Evolutionary conservation across 495 filamentous ascomycete genomes (phyloP), one percentile per base, ranked within the genome.

Genomic region (Sporormia fimetaria): DNA sequence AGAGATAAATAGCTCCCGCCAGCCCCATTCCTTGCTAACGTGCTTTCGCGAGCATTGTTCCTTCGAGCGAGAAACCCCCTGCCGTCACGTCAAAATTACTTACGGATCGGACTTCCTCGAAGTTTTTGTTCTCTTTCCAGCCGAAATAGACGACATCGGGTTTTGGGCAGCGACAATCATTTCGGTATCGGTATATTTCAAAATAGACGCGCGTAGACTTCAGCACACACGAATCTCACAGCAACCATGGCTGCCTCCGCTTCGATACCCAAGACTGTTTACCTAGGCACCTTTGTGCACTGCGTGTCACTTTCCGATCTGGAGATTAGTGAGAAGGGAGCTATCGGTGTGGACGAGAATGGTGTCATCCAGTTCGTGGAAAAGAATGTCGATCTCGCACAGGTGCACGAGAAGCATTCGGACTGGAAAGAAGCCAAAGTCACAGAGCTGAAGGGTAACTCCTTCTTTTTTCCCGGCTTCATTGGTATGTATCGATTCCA

Each of bases 401-500:
- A 52, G 2, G 64, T 60, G 11, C 54, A 68, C 6, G 44, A 61
- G 14, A 61, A 66, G 33, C 67, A 65, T 6, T 66, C 79, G 10
- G 62, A 60, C 4, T 75, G 47, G 63, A 57, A 49, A 49, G 61
- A 37, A 42, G 63, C 31, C 47, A 52, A 52, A 61, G 64, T 57
- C 5, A 49, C 66, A 2, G 32, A 40, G 15, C 45, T 58, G 12
- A 32, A 37, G 21, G 53, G 42, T 4, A 33, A 55, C 50, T 66
- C 66, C 41, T 95, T 94, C 61, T 94, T 88, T 65, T 94, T 95
- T 52, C 88, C 88, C 0, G 88, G 88, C 10, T 93, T 96, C 57
- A 79, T 96, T 30, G 85, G 83, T 87, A 52, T 28, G 66, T 42
- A n/a, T n/a, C n/a, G 16, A 8, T 17, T 33, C 14, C 12, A 25